Conservation (phyloP, 2,329 filamentous ascomycete genomes). For the Amauroascus verrucosus region DNA sequence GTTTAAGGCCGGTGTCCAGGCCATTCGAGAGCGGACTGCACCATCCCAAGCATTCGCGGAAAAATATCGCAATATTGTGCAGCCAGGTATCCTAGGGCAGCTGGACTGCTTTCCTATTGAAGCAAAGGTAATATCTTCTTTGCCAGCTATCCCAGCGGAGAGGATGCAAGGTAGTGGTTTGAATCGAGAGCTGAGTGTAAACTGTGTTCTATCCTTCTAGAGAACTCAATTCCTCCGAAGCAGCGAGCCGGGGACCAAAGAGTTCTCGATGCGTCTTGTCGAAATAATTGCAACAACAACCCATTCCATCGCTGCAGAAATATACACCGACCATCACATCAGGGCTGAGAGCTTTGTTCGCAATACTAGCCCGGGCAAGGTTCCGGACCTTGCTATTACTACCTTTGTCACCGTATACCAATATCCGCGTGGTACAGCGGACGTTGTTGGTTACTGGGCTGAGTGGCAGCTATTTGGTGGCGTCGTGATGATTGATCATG, state of each 20-base stretch:
- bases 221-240: slow-evolving; percentile 3
- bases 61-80: too few relatives aligned
- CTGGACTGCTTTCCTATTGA: too few relatives aligned
- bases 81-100: too few relatives aligned
- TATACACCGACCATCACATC: background rate
- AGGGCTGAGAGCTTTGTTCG: background rate
- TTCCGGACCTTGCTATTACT: too few relatives aligned
- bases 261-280: slow-evolving; percentile 8
- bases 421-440: background rate
- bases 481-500: background rate
- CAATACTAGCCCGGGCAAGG: background rate
- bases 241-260: background rate
- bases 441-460: background rate
- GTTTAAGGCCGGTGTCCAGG: too few relatives aligned
- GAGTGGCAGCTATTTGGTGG: background rate
- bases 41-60: too few relatives aligned
- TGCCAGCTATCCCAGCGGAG: too few relatives aligned
- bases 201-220: too few relatives aligned
- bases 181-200: too few relatives aligned
- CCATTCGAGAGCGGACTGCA: too few relatives aligned
- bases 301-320: slow-evolving; percentile 3
- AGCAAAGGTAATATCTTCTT: too few relatives aligned
- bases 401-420: background rate
- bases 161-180: too few relatives aligned
- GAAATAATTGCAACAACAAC: slow-evolving; percentile 4